Percentiles rank a stretch among this genome's conserved stretches.
These are phyloP conservation scores for Trichomonas vaginalis DNA, from an alignment of 208 protist genomes.

Conservation along the genomic window DNA sequence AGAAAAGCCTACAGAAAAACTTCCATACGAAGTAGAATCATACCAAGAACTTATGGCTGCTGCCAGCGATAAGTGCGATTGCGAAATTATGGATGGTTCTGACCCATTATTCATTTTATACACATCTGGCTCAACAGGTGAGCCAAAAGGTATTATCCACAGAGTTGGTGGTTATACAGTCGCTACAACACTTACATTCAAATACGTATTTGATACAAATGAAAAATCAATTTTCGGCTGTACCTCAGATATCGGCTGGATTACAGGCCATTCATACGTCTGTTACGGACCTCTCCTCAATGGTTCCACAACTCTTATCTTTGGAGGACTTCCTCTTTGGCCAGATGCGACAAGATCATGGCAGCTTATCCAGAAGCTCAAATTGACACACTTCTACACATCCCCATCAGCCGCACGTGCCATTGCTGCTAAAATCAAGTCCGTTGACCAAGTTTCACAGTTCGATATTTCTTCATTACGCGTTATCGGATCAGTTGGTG, in stretches of 20 bases:
- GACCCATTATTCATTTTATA: constrained; percentile 86
- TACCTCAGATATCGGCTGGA: constrained; percentile 18
- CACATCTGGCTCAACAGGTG: constrained; percentile 71
- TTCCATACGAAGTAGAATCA: background rate
- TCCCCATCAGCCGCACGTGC: constrained; percentile 68
- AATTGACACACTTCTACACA: constrained; percentile 84
- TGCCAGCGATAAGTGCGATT: background rate
- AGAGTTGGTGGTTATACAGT: background rate
- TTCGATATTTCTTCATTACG: constrained; percentile 36
- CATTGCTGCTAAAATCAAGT: constrained; percentile 21
- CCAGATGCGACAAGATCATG: constrained; percentile 62
- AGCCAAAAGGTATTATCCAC: constrained; percentile 19
- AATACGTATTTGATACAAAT: background rate
- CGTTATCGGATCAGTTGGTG: constrained; percentile 79
- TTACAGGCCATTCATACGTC: constrained; percentile 77
- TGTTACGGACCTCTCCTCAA: constrained; percentile 86
- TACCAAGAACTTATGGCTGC: background rate
- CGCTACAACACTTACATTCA: background rate
- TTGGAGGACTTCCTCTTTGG: constrained; percentile 56
- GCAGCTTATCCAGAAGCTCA: constrained; percentile 71
- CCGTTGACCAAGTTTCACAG: background rate
- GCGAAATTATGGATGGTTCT: constrained; percentile 64
- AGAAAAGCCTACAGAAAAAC: background rate
- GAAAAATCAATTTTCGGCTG: constrained; percentile 13
- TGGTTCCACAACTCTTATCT: constrained; percentile 71